Percentiles rank a stretch among this genome's conserved stretches.
These are phyloP conservation scores for Lactifluus hygrophoroides DNA, from an alignment of 768 basidiomycete genomes.

Conservation along the genomic window DNA sequence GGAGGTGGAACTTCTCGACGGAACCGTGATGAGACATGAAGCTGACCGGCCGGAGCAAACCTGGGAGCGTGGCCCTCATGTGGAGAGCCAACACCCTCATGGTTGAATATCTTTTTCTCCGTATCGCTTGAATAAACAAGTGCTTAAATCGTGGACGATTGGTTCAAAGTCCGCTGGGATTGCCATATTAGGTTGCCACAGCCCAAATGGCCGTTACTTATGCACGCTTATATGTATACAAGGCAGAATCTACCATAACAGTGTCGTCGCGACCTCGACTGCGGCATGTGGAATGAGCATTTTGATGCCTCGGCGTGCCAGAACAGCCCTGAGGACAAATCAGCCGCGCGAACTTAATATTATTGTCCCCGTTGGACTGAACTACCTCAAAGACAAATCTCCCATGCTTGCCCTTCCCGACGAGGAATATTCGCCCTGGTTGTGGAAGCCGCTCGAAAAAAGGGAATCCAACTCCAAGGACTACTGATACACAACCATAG, in stretches of 20 bases:
- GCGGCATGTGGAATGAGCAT: not conserved
- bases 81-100: not conserved
- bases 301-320: not conserved
- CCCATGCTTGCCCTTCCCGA: slow-evolving; percentile 72
- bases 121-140: too few species aligned
- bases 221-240: not conserved
- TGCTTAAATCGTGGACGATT: too few species aligned
- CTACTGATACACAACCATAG: too few species aligned
- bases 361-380: slow-evolving; percentile 70
- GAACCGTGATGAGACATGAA: slow-evolving; percentile 30
- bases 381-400: slow-evolving; percentile 75
- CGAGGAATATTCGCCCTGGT: slow-evolving; percentile 81
- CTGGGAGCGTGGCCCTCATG: slow-evolving; percentile 13
- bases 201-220: not conserved
- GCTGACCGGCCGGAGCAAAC: slow-evolving; percentile 17
- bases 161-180: too few species aligned
- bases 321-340: not conserved
- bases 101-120: not conserved
- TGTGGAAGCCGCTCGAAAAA: slow-evolving; percentile 68
- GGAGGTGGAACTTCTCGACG: slow-evolving; percentile 16
- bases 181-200: not conserved
- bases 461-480: too few species aligned
- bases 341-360: slow-evolving; percentile 46
- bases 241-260: not conserved
- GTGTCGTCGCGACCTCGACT: not conserved